These are phyloP conservation scores for Cucumis variabilis DNA, from an alignment of 331 rosid species.

Conservation along the genomic window DNA sequence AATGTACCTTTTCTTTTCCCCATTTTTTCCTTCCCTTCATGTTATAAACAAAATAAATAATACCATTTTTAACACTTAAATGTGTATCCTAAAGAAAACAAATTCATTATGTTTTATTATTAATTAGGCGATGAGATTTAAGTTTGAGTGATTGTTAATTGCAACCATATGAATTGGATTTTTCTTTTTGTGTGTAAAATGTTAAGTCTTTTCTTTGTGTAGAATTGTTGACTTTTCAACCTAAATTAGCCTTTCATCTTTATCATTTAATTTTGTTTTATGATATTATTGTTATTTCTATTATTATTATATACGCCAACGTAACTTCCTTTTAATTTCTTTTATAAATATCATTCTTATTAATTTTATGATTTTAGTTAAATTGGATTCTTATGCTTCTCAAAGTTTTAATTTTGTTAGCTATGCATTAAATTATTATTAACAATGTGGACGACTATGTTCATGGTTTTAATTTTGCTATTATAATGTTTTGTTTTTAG, in stretches of 20 bases:
- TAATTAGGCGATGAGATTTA: constrained; percentile 2
- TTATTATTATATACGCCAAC: not conserved
- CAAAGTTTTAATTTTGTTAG: too few species aligned
- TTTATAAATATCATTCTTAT: not conserved
- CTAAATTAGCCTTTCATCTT: not conserved
- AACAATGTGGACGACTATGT: too few species aligned
- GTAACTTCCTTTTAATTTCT: not conserved
- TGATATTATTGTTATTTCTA: not conserved
- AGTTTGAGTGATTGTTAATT: not conserved
- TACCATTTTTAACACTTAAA: constrained; percentile 1
- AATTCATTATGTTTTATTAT: too few species aligned
- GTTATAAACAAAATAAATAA: not conserved
- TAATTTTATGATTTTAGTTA: not conserved
- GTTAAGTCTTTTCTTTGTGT: not conserved
- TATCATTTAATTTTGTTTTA: not conserved
- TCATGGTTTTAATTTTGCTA: not conserved
- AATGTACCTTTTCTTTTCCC: not conserved
- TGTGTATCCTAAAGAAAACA: not conserved
- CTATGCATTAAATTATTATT: too few species aligned
- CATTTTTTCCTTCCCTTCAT: not conserved
- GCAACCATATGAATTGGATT: not conserved
- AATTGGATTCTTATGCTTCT: not conserved
- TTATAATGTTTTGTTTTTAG: not conserved
- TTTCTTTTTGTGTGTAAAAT: not conserved
- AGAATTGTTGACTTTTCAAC: constrained; percentile 17